Base-by-base conservation (phyloP, 2,329 filamentous ascomycete species). In the Alternaria arborescens region DNA sequence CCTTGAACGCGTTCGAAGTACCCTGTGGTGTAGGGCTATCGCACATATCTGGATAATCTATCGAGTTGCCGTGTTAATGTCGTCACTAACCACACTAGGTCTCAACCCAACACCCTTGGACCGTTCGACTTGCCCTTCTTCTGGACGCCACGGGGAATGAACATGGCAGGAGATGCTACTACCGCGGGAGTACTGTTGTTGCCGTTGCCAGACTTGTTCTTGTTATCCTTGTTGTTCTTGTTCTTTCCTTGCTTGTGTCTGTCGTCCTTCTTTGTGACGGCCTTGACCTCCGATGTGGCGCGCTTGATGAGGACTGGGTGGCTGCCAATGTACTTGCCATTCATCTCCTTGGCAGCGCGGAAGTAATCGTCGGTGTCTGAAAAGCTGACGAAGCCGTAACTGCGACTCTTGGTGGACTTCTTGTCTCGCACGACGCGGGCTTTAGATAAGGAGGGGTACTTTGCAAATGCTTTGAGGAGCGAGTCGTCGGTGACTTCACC, bases 321-420 rank as follows among this genome's bases (percentile, higher is more conserved):
- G 77, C 93, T 97, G 72, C 97, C 94, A 76, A 99, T 98, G 80
- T 99, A 99, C 82, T 99, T 98, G 71, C 94, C 94, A 74, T 97
- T 92, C 95, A 98, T 98, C 82, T 98, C 94, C 81, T 95, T 93
- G 72, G 93, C 94, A 2, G 95, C 94, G 72, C 92, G 88, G 84
- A 99, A 98, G 78, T 96, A 98, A 74, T 97, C 94, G 78, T 99
- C 95, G 30, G 93, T 92, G 75, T 97, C 92, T 71, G 89, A 91
- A 81, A 99, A 98, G 79, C 92, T 95, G 57, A 99, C 94, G 75
- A 99, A 99, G 3, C 95, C 95, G 76, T 92, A 99, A 0, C 94
- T 95, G 77, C 95, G 97, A 74, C 92, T 96, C 82, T 99, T 99
- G 57, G 91, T 95, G 1, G 94, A 97, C 61, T 93, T 89, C 84